Evolutionary conservation across 2,329 filamentous ascomycete species (phyloP), one percentile per base, ranked within the genome.

Genomic region (Alternaria longipes): DNA sequence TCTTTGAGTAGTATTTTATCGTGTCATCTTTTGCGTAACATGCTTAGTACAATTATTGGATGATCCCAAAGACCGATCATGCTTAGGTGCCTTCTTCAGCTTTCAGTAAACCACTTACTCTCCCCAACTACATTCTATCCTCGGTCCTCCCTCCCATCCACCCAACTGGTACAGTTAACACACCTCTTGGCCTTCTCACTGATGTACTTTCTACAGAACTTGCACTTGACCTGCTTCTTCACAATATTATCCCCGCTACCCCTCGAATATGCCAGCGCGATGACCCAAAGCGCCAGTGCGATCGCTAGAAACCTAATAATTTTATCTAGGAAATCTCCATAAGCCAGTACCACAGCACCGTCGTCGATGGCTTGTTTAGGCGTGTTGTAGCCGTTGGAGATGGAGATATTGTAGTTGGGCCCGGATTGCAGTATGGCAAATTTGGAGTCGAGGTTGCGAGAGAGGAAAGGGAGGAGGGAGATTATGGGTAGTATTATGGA

Each of bases 391-490:
- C 88, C 87, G 18, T 79, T 75, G 4, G 82, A 78, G 1, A 80
- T 70, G 32, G 72, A 70, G 30, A 40, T 28, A 56, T 77, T 76
- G 62, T 75, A 75, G 59, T 85, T 82, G 3, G 86, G 84, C 0
- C 90, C 90, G 0, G 80, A 72, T 38, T 81, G 84, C 28, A 92
- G 77, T 7, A 91, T 85, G 0, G 89, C 86, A 74, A 93, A 93
- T 75, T 91, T 91, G 78, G 91, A 87, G 71, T 91, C 88, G 71
- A 93, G 84, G 73, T 92, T 92, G 65, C 86, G 86, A 69, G 90
- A 86, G 57, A 92, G 79, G 50, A 90, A 90, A 5, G 91, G 84
- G 22, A 93, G 79, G 42, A 92, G 80, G 2, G 90, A 90, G 28
- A 93, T 81, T 0, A 90, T 83, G 5, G 90, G 91, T 63, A 92